Base-by-base conservation (phyloP, 495 filamentous ascomycete species). In the Penicillium psychrofluorescens region DNA sequence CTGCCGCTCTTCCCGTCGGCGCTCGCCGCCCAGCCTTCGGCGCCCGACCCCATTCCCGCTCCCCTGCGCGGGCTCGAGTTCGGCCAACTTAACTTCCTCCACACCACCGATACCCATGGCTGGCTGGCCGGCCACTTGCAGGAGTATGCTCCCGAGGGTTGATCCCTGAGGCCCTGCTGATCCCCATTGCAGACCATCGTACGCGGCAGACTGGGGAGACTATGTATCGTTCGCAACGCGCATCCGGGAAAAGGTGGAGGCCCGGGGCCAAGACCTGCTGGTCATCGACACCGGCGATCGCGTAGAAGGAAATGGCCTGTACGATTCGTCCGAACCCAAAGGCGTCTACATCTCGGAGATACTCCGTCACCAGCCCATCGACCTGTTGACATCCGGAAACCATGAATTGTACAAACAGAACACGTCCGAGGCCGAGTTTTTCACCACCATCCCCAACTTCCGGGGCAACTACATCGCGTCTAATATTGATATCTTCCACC, bases 121-220 rank as follows among this genome's bases (percentile, higher is more conserved):
- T 98, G 92, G 92, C 81, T 91, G 53, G 90, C 79, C 8, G 92
- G 92, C 16, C 92, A 98, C 75, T 68, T 97, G 7, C 84, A 87
- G 67, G 92, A 98, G 81, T 85, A 70, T 70, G 69, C 46, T 35
- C 13, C 27, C 33, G 37, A 45, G 32, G 38, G 22, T 22, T 9
- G 39, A 27, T 48, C 49, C 38, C 11, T 22, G 41, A 45, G 46
- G 14, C 37, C 39, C 41, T 41, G 38, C 63, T 70, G 36, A 70
- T 40, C 29, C 29, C 35, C 7, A 41, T 38, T 43, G 30, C 53
- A 88, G 84, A 66, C 71, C 89, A 1, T 89, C 88, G 22, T 98
- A 87, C 61, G 90, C 88, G 11, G 94, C 88, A 32, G 92, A 97
- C 61, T 96, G 92, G 86, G 92, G 92, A 31, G 92, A 98, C 67